Base-by-base conservation (phyloP, 2,329 filamentous ascomycete species). In the Didymella pomorum region DNA sequence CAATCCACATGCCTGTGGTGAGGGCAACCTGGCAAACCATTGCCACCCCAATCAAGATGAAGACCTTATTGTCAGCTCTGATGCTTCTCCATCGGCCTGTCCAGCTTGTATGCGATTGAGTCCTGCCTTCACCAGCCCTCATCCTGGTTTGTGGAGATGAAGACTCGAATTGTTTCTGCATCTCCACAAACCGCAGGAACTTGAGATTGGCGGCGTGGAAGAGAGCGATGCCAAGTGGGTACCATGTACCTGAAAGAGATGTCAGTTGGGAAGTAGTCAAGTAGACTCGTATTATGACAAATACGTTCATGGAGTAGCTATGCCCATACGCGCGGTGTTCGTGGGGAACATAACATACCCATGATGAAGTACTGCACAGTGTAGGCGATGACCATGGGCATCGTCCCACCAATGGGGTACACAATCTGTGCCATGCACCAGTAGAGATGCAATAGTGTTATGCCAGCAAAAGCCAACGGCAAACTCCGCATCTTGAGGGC, bases 221-320 rank as follows among this genome's bases (percentile, higher is more conserved):
- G 4, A 66, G 45, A 10, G 62, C 63, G n/a, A 68, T 65, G 25
- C 65, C 65, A 11, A 68, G 51, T 16, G 65, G 65, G 23, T 63
- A 62, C 62, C 61, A 65, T 6, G 45, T 61, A 3, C 65, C 35
- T 39, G 18, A 9, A 8, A 20, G 35, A 8, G n/a, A 39, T 3
- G 35, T 39, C 35, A 39, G 18, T 39, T 11, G n/a, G 4, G 33
- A 20, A 11, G 35, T 10, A 20, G 18, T 10, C 9, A 2, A 20
- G 9, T 39, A 3, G 18, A 39, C 11, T 39, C 35, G 18, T 20
- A 20, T n/a, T 10, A 20, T 10, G 9, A 9, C 2, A 20, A n/a
- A 7, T n/a, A 35, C 1, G 31, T n/a, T n/a, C 16, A 11, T 7
- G 31, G 6, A n/a, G 14, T 16, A 35, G 5, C 4, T 6, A 31